Base-by-base conservation (phyloP, 2,329 filamentous ascomycete genomes). In the Colletotrichum simmondsii region DNA sequence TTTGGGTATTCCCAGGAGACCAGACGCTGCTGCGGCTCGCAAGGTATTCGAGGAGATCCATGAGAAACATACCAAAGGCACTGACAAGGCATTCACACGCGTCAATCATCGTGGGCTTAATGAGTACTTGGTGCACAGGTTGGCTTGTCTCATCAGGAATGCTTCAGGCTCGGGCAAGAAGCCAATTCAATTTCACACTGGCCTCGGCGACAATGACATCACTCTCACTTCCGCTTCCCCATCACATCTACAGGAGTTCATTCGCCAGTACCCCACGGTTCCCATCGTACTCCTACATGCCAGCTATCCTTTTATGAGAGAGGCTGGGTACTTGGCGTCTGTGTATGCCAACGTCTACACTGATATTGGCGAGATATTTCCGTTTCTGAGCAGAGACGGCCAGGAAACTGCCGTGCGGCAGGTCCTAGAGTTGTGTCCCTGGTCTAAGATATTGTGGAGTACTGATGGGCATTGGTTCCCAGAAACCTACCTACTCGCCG, bases 311-410 rank as follows among this genome's bases (percentile, higher is more conserved):
- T 97, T 93, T 78, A 94, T 92, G 0, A 88, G 92, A 49, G 93
- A 97, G 81, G 90, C 92, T 0, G 94, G 92, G 0, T 97, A 96
- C 79, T 86, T 97, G 24, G 93, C 94, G 0, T 90, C 89, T 0
- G 91, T 93, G 26, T 97, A 95, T 79, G 86, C 89, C 28, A 96
- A 97, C 78, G 93, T 94, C 2, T 97, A 95, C 78, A 89, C 94
- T 14, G 95, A 97, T 78, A 90, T 97, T 66, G 94, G 95, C 1
- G 92, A 95, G 78, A 92, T 97, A 0, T 97, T 97, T 73, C 94
- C 94, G 0, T 92, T 92, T 81, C 81, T 97, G 49, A 95, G 92
- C 75, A 89, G 92, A 61, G 91, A 94, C 71, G 95, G 94, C 0
- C 94, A 97, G 79, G 91, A 93, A 76, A 85, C 86, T 0, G 88